phyloP scores from a whole-genome alignment of 208 protist species.

The Wallacemonas collosoma region DNA sequence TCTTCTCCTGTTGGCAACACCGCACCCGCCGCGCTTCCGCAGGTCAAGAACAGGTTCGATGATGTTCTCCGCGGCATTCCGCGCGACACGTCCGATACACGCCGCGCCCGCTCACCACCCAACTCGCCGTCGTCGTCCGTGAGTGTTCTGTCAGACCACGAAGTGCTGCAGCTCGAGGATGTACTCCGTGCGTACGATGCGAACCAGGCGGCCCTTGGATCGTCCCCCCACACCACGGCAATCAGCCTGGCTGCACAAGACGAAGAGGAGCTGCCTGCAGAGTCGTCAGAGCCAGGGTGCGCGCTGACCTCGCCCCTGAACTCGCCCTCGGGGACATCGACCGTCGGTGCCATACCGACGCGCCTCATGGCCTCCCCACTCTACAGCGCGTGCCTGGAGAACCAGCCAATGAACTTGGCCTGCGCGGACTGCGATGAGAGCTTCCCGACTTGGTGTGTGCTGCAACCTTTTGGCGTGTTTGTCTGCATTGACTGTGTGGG shows the following conservation, averaged over 20 bases:
- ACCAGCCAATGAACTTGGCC: constrained; percentile 35
- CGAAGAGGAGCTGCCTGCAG: constrained; percentile 15
- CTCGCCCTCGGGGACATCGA: not conserved
- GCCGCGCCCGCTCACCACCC: not conserved
- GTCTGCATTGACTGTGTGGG: constrained; percentile 80
- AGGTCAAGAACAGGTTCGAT: constrained; percentile 17
- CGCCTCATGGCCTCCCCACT: constrained; percentile 51
- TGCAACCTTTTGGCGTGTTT: constrained; percentile 71
- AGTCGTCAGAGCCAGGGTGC: not conserved
- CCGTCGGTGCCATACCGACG: constrained; percentile 9
- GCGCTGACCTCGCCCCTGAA: not conserved
- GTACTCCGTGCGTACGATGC: constrained; percentile 46
- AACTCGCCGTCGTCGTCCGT: constrained; percentile 18
- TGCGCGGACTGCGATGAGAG: constrained; percentile 67
- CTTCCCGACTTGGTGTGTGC: constrained; percentile 66
- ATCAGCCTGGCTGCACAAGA: not conserved
- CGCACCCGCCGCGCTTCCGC: constrained; percentile 1
- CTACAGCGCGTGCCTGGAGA: constrained; percentile 38
- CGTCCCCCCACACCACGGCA: not conserved
- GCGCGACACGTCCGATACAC: not conserved
- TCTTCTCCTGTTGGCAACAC: not conserved
- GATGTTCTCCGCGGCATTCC: constrained; percentile 12
- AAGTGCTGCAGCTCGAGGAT: constrained; percentile 61
- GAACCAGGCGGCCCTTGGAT: constrained; percentile 12
- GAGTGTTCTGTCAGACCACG: constrained; percentile 54